Conservation (phyloP, 2,329 filamentous ascomycete species). For the Acrodontium crateriforme region DNA sequence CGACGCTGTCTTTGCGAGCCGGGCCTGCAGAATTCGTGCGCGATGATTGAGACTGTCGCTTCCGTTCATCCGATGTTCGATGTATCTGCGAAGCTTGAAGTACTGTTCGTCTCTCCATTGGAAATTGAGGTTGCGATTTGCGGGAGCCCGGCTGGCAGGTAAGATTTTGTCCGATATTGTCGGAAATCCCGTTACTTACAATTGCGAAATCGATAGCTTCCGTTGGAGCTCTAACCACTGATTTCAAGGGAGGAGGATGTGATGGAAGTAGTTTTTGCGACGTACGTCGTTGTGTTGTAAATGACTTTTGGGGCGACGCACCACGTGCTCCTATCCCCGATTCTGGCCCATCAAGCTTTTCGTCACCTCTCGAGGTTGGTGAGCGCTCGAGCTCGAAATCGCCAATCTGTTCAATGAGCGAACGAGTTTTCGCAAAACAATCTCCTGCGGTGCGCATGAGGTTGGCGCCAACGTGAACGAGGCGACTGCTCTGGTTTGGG, state of each 20-base stretch:
- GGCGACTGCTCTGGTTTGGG: conserved; percentile 31
- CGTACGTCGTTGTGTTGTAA: conserved; percentile 4
- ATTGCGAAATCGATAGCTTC: conserved; percentile 1
- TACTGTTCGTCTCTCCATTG: conserved; percentile 2
- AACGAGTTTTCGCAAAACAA: conserved; percentile 74
- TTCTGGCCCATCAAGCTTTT: too few relatives aligned
- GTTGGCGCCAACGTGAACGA: conserved; percentile 17
- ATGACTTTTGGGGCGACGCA: conserved; percentile 1
- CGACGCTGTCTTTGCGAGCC: conserved; percentile 50
- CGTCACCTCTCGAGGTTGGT: not conserved
- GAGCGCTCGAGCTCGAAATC: conserved; percentile 15
- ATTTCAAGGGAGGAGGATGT: conserved; percentile 2
- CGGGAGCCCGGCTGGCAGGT: not conserved
- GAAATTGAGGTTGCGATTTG: conserved; percentile 1
- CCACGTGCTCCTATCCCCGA: conserved; percentile 5
- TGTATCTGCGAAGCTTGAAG: conserved; percentile 5
- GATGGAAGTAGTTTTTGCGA: conserved; percentile 9
- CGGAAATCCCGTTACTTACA: not conserved
- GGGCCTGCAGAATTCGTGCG: conserved; percentile 7
- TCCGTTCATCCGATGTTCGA: conserved; percentile 3
- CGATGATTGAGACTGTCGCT: conserved; percentile 5
- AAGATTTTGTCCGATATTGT: not conserved
- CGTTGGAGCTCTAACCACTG: not conserved
- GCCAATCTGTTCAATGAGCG: conserved; percentile 65
- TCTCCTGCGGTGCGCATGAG: conserved; percentile 70